Base-by-base conservation (phyloP, 257 asterid genomes). In the Solanum ahanhuiri region DNA sequence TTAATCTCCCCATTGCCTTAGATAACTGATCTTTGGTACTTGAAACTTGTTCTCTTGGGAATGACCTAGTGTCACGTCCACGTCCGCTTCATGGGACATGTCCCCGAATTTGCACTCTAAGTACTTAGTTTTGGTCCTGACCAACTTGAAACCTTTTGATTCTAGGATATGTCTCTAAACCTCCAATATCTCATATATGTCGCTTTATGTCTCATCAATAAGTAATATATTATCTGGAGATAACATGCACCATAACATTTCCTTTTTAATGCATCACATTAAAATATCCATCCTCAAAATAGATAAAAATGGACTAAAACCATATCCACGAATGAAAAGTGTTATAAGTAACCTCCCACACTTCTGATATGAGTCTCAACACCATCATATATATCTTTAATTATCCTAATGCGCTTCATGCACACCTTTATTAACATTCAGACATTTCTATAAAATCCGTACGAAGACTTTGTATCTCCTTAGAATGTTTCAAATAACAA, bases 41-140 rank as follows among this genome's bases (percentile, higher is more conserved):
- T 57, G 23, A 57, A 57, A 57, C 23, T 57, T 18, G 0, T 18
- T 18, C 10, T 17, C 63, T 54, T 54, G 9, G 0, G 23, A 57
- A 57, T 57, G 23, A 57, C 23, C 11, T 18, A 18, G 64, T 18
- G 23, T 57, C 23, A 57, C 4, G 2, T 57, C 23, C 23, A 57
- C 11, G 1, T 7, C 23, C 4, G 2, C 23, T 57, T 57, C 64
- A 54, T 54, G 63, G 63, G 63, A 9, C 30, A 60, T 22, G 5
- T n/a, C 28, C 2, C 5, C 1, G 0, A n/a, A 22, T 0, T 9
- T 60, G 28, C 15, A n/a, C 0, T 1, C 14, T 9, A 60, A n/a
- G 12, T 3, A 60, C 7, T 60, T 60, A n/a, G 12, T 60, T 3
- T 60, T 60, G 69, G 3, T 60, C 69, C 5, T 22, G 2, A n/a